phyloP scores from a whole-genome alignment of 495 filamentous ascomycete genomes.

The Aspergillus avenaceus region DNA sequence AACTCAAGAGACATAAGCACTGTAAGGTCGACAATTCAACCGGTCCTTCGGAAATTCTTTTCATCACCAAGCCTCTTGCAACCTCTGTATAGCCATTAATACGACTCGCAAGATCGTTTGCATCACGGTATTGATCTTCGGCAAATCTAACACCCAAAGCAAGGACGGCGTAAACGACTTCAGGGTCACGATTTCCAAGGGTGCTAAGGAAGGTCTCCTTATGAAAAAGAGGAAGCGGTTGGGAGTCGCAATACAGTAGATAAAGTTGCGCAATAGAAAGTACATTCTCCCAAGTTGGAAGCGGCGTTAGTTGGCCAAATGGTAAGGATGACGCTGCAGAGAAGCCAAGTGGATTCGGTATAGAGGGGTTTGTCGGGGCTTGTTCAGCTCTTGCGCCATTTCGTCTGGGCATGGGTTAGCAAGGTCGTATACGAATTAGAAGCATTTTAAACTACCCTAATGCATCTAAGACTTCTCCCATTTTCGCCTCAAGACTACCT shows the following conservation, averaged over 20 bases:
- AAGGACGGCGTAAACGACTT: slow-evolving; percentile 39
- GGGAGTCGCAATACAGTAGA: slow-evolving; percentile 42
- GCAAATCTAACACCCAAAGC: slow-evolving; percentile 37
- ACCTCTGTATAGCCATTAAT: slow-evolving; percentile 39
- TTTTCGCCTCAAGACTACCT: slow-evolving; percentile 33
- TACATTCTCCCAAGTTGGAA: slow-evolving; percentile 42
- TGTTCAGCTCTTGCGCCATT: slow-evolving; percentile 9
- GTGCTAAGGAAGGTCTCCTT: slow-evolving; percentile 31
- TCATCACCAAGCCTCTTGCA: slow-evolving; percentile 38
- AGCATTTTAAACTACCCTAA: slow-evolving; percentile 19
- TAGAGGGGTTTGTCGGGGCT: slow-evolving; percentile 1
- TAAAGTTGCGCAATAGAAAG: slow-evolving; percentile 34
- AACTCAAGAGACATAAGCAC: slow-evolving; percentile 39
- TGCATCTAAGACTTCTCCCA: slow-evolving; percentile 33
- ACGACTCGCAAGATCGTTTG: slow-evolving; percentile 9
- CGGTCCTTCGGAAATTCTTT: slow-evolving; percentile 38
- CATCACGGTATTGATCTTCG: slow-evolving; percentile 10
- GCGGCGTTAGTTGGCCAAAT: slow-evolving; percentile 8
- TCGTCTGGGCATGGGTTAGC: slow-evolving; percentile 2
- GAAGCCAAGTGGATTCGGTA: not conserved
- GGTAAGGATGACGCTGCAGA: slow-evolving; percentile 4
- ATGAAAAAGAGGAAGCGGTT: slow-evolving; percentile 43
- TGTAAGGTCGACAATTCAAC: slow-evolving; percentile 48
- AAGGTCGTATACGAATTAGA: not conserved
- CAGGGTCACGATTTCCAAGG: slow-evolving; percentile 31